phyloP scores from a whole-genome alignment of 352 stramenopile genomes.

The Blastocystis hominis region DNA sequence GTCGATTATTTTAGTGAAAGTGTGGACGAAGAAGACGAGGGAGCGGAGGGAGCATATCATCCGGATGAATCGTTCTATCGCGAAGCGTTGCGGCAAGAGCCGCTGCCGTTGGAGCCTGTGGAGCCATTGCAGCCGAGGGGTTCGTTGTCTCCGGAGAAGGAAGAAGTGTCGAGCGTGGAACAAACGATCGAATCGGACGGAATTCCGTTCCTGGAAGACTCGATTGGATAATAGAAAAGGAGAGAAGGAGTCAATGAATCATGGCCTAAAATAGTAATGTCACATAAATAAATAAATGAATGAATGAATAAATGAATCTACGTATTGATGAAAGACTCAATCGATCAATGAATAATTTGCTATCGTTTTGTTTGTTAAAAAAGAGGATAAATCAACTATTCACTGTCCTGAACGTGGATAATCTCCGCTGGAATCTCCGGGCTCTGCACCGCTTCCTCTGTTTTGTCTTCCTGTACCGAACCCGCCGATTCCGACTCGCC shows the following conservation, averaged over 20 bases:
- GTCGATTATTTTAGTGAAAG: slow-evolving; percentile 23
- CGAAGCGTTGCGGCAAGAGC: neutral
- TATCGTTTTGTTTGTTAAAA: neutral
- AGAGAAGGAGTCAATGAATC: too few species aligned
- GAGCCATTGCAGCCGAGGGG: neutral
- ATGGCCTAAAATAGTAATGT: too few species aligned
- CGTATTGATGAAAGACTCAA: too few species aligned
- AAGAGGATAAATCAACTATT: neutral
- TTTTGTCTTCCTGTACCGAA: too few species aligned
- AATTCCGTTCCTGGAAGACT: slow-evolving; percentile 43
- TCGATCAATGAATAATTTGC: neutral
- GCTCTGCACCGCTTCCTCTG: too few species aligned
- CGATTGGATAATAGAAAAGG: neutral
- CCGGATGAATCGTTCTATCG: slow-evolving; percentile 32
- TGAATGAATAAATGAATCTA: too few species aligned
- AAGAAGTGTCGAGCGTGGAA: neutral
- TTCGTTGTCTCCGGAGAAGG: neutral
- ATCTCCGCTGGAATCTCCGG: neutral
- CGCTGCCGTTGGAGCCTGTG: neutral
- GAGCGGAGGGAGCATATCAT: neutral
- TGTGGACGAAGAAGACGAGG: neutral
- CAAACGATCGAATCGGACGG: neutral
- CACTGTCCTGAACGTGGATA: neutral
- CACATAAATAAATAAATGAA: too few species aligned
- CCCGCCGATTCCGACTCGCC: too few species aligned